A percentile compares a stretch with the other conserved stretches of the same genome.
Conservation (phyloP, 106 monocot species). For the Allium cepa region DNA sequence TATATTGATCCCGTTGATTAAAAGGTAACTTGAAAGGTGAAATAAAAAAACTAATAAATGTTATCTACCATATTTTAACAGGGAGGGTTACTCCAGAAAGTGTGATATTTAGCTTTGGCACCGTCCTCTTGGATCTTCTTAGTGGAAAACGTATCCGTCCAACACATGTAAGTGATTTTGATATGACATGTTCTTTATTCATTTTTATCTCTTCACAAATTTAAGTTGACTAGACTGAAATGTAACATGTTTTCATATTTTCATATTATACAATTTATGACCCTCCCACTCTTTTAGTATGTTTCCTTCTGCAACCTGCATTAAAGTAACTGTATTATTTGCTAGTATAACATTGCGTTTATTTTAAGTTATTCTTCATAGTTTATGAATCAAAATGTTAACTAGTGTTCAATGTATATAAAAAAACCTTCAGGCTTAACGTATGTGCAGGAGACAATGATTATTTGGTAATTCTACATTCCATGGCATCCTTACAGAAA, state of each 20-base stretch:
- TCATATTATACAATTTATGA: neutral
- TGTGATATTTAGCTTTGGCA: conserved; percentile 38
- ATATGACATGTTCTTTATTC: neutral
- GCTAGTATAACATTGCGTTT: too few species aligned
- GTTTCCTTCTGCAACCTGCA: too few species aligned
- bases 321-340: too few species aligned
- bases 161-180: conserved; percentile 17
- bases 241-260: neutral
- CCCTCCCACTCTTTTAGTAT: too few species aligned
- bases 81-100: conserved; percentile 33
- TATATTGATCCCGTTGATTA: too few species aligned
- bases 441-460: too few species aligned
- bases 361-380: too few species aligned
- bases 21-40: neutral
- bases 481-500: too few species aligned
- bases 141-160: conserved; percentile 21
- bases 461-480: too few species aligned
- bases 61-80: neutral
- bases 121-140: conserved; percentile 32
- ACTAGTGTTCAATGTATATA: too few species aligned
- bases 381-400: too few species aligned
- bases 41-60: neutral
- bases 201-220: neutral
- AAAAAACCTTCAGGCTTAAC: too few species aligned
- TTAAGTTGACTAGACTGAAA: neutral